Base-by-base conservation (phyloP, 805 yeast genomes). In the Grigorovia yakushimaensis region DNA sequence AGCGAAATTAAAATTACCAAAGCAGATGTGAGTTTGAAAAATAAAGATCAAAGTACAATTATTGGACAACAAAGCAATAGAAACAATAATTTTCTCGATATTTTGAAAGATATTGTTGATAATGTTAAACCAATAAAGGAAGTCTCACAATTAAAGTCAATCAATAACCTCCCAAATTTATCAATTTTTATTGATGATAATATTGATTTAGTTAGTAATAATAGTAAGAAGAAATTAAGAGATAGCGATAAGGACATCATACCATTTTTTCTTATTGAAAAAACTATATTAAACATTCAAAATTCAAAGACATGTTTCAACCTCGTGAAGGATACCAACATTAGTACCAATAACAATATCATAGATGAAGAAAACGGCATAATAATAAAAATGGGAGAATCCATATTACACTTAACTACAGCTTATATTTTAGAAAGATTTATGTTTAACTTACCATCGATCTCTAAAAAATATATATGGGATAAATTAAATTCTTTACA, bases 371-470 rank as follows among this genome's bases (percentile, higher is more conserved):
- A 56, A 35, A 56, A 54, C 51, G 74, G 76, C 18, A 78, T 79
- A 51, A 57, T 81, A 5, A 77, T 74, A 55, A 70, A 62, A 10
- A 61, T 85, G 45, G 95, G 95, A 0, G 70, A 75, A 47, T 64
- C 76, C 3, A 70, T 81, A 4, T 69, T 82, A 1, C 58, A 71
- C 2, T 67, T 84, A 0, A 70, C 85, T 1, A 71, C 81, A 6
- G 71, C 82, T 3, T 77, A 75, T 56, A 75, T 83, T 11, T 68
- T 85, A 45, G 91, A 84, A 54, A 72, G 80, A 52, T 79, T 79
- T 39, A 41, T 42, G 19, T 19, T 35, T 10, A 40, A 44, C 33
- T 39, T 41, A 30, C 15, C 41, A 37, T 70, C 73, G 8, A 73
- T 76, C 5, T 81, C 87, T 2, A 68, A 77, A 39, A 74, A 71